Evolutionary conservation across 2,329 filamentous ascomycete genomes (phyloP).

Genomic region (Pseudocercospora pini-densiflorae): DNA sequence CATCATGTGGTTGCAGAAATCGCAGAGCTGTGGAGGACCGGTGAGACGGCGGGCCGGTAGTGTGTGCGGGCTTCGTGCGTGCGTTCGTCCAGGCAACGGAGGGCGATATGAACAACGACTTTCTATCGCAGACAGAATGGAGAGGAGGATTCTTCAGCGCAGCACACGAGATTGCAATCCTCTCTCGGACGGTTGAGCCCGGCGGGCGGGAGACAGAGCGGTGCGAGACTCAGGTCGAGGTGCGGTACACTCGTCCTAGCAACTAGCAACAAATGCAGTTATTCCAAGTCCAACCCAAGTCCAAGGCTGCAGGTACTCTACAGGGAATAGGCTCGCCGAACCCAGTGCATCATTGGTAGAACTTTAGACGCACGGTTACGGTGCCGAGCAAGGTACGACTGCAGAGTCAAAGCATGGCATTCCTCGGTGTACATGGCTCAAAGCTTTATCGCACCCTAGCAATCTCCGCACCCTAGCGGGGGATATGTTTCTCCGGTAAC

Average conservation of each 20-base stretch:
- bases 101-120: slow-evolving; percentile 1
- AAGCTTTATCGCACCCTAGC: no score
- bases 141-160: background rate
- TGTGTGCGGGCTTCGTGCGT: background rate
- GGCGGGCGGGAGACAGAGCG: slow-evolving; percentile 1
- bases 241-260: slow-evolving; percentile 23
- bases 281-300: slow-evolving; percentile 21
- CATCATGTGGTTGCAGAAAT: slow-evolving; percentile 7
- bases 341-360: slow-evolving; percentile 31
- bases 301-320: slow-evolving; percentile 28
- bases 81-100: background rate
- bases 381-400: slow-evolving; percentile 33
- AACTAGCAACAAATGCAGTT: slow-evolving; percentile 20
- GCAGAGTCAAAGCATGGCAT: slow-evolving; percentile 24
- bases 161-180: slow-evolving; percentile 15
- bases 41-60: slow-evolving; percentile 18
- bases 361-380: slow-evolving; percentile 24
- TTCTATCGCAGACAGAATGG: background rate
- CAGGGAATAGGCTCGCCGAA: slow-evolving; percentile 30
- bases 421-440: slow-evolving; percentile 16
- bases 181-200: slow-evolving; percentile 11
- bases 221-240: background rate
- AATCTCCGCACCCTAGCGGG: no score
- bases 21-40: slow-evolving; percentile 9
- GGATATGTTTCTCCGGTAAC: no score